Conservation (phyloP, 345 rosid species). For the Lenwebbia sp. region DNA sequence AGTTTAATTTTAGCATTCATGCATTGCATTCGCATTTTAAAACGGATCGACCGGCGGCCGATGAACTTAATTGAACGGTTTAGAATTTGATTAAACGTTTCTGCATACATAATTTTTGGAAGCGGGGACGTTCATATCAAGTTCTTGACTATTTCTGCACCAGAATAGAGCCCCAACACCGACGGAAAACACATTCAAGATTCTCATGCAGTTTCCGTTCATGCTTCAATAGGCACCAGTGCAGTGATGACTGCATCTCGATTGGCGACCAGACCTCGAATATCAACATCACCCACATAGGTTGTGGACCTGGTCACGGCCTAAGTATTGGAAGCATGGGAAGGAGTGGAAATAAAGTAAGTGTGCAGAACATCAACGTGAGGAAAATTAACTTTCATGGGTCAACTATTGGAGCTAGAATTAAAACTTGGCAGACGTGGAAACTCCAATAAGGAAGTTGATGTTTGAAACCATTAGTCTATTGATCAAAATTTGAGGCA, state of each 20-base stretch:
- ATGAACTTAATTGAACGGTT: no score
- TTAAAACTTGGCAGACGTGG: constrained; percentile 23
- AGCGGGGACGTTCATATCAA: not conserved
- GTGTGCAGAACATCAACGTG: constrained; percentile 8
- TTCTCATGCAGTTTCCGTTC: constrained; percentile 1
- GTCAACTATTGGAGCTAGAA: constrained; percentile 24
- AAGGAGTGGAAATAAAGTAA: not conserved
- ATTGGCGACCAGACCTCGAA: not conserved
- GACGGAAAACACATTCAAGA: constrained; percentile 24
- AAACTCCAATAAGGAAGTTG: no score
- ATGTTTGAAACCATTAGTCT: no score
- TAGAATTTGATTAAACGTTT: no score
- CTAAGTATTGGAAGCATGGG: constrained; percentile 12
- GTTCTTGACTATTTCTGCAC: not conserved
- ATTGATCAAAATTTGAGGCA: no score
- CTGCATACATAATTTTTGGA: not conserved
- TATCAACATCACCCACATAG: not conserved
- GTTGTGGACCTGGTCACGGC: constrained; percentile 5
- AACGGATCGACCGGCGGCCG: no score
- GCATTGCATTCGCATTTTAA: no score
- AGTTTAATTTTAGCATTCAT: no score
- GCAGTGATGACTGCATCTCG: constrained; percentile 8
- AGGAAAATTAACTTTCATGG: not conserved
- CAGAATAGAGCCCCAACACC: constrained; percentile 25
- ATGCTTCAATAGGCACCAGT: constrained; percentile 6